Conservation (phyloP, 768 basidiomycete genomes). For the Mycena capillaripes region DNA sequence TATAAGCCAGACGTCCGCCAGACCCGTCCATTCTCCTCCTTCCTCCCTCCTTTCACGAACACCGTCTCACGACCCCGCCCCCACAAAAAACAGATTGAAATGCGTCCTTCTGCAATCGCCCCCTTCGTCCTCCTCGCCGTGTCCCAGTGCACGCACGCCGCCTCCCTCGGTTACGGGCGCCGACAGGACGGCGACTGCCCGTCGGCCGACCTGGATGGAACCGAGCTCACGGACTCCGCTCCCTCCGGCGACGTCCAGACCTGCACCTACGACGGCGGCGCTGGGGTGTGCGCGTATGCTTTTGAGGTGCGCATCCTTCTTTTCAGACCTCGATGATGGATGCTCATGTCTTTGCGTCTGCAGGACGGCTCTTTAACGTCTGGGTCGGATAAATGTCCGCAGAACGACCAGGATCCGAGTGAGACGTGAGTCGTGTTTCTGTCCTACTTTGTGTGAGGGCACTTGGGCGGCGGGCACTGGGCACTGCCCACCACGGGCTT, state of each 20-base stretch:
- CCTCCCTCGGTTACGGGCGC: background rate
- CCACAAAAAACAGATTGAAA: background rate
- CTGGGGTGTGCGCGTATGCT: slow-evolving; percentile 32
- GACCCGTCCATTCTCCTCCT: too few species aligned
- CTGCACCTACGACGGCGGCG: slow-evolving; percentile 35
- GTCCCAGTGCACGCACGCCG: background rate
- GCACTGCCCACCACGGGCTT: too few species aligned
- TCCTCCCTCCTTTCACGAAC: background rate
- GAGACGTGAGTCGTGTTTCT: slow-evolving; percentile 9
- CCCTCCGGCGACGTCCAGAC: slow-evolving; percentile 21
- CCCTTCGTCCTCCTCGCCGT: slow-evolving; percentile 3
- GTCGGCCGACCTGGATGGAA: slow-evolving; percentile 31
- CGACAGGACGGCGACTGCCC: slow-evolving; percentile 25
- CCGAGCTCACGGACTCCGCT: slow-evolving; percentile 18
- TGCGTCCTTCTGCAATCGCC: background rate
- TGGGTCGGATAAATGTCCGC: slow-evolving; percentile 11
- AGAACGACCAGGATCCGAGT: slow-evolving; percentile 19
- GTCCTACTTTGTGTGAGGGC: background rate
- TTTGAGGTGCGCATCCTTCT: slow-evolving; percentile 16
- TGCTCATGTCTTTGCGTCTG: background rate
- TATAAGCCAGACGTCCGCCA: too few species aligned
- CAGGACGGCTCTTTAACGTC: slow-evolving; percentile 31
- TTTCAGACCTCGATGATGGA: background rate
- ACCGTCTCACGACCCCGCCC: background rate
- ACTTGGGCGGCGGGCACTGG: background rate